phyloP scores from a whole-genome alignment of 1,139 yeast species.

The Protomyces lactucae-debilis region DNA sequence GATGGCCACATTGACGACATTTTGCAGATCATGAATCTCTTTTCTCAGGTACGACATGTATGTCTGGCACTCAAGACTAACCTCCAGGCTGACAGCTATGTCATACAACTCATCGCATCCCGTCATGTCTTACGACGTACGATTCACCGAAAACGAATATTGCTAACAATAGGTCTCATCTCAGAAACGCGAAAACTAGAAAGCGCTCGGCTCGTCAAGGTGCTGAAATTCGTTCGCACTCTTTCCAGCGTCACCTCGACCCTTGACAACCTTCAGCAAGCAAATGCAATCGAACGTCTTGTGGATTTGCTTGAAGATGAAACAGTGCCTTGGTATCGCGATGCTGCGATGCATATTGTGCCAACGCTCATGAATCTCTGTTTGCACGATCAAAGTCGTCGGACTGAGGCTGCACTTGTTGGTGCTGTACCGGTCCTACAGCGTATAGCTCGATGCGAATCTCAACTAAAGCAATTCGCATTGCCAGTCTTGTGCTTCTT shows the following conservation, averaged over 20 bases:
- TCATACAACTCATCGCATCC: conserved; percentile 36
- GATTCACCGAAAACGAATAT: background rate
- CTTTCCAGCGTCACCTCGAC: conserved; percentile 37
- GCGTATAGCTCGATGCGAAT: conserved; percentile 45
- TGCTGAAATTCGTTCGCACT: conserved; percentile 39
- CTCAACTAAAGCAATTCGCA: conserved; percentile 57
- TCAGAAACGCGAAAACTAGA: conserved; percentile 24
- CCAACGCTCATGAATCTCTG: conserved; percentile 49
- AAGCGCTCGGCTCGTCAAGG: conserved; percentile 32
- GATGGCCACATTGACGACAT: conserved; percentile 30
- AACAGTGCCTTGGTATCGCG: conserved; percentile 28
- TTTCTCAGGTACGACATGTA: conserved; percentile 33
- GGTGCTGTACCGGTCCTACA: conserved; percentile 55
- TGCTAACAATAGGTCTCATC: conserved; percentile 30
- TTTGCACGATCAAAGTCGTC: conserved; percentile 52
- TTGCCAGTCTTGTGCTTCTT: conserved; percentile 62
- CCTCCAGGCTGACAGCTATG: conserved; percentile 38
- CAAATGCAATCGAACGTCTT: conserved; percentile 38
- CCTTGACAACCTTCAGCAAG: conserved; percentile 35
- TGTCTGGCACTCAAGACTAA: background rate
- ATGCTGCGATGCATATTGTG: conserved; percentile 37
- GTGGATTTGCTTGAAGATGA: conserved; percentile 31
- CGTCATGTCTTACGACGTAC: conserved; percentile 29
- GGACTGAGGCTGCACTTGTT: conserved; percentile 50
- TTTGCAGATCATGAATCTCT: conserved; percentile 37